A percentile compares a stretch with the other conserved stretches of the same genome.
These are phyloP conservation scores for Psidium guajava DNA, from an alignment of 345 rosid genomes.

Conservation along the genomic window DNA sequence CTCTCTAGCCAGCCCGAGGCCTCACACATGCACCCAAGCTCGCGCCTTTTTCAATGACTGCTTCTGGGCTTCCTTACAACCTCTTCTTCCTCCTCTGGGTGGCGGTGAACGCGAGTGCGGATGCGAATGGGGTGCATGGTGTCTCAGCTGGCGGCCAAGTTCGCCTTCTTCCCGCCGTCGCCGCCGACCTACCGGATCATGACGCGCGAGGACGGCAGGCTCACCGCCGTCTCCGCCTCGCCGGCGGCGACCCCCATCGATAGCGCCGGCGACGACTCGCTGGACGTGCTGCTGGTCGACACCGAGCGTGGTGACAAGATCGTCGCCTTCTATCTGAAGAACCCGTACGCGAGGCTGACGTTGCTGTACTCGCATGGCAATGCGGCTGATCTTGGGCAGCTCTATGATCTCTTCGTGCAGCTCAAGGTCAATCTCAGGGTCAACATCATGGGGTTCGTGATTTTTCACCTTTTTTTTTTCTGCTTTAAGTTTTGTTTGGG, in stretches of 20 bases:
- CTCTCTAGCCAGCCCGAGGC: not conserved
- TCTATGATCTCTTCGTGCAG: constrained; percentile 94
- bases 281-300: constrained; percentile 63
- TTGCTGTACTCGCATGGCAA: constrained; percentile 94
- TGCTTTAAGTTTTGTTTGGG: not conserved
- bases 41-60: constrained; percentile 20
- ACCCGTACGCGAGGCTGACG: constrained; percentile 88
- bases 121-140: constrained; percentile 84
- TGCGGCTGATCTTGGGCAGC: constrained; percentile 99
- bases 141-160: constrained; percentile 90
- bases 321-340: constrained; percentile 71
- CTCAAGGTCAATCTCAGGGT: constrained; percentile 95
- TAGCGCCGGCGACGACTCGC: constrained; percentile 52
- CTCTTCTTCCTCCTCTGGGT: not conserved
- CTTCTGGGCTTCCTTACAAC: constrained; percentile 1
- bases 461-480: not conserved
- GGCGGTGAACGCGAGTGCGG: not conserved
- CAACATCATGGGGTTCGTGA: constrained; percentile 83
- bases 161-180: constrained; percentile 96
- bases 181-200: constrained; percentile 89
- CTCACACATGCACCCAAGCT: constrained; percentile 15
- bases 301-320: constrained; percentile 78
- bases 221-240: constrained; percentile 51
- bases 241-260: constrained; percentile 44
- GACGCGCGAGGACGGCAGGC: constrained; percentile 50